Evolutionary conservation across 108 stramenopile genomes (phyloP), one percentile per base, ranked within the genome.

Genomic region (Cyclotella baltica): DNA sequence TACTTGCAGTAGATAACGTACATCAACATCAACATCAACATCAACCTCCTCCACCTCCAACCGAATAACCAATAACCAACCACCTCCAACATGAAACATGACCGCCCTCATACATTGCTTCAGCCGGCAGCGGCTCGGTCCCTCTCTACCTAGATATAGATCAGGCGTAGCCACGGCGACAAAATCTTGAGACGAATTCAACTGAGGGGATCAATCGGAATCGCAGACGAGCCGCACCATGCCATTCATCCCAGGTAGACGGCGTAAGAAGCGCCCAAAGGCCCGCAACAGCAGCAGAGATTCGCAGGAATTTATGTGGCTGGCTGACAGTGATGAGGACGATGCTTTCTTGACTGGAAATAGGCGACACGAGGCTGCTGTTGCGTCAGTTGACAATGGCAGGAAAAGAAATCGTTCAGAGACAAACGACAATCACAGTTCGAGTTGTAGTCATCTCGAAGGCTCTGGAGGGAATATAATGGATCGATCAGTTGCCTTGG

Each of bases 311-410:
- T 4, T 61, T 31, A 31, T 16, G 30, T 61, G 59, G 59, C 33
- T 61, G 31, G 6, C 31, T 33, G 59, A 33, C 13, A 61, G 31
- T 22, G 15, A 61, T 61, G 31, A 31, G 20, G 1, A 23, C 25
- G 59, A 61, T n/a, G 31, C 59, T 22, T 61, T 31, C 33, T 61
- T 61, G 31, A 61, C 59, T n/a, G n/a, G n/a, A 61, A 30, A 33
- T 11, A 13, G 59, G 4, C 31, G 34, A 3, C 1, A 56, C 25
- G 31, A 61, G 31, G 0, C 13, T 61, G 31, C 31, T 16, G 20
- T 9, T 34, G 15, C 30, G 18, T 16, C 30, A 31, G 31, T 2
- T 4, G 2, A 16, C 2, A 48, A 4, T 15, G 13, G n/a, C 30
- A 61, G 59, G 31, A 61, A 61, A 33, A 34, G 59, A 61, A 33